Evolutionary conservation across 495 filamentous ascomycete species (phyloP), one percentile per base, ranked within the genome.

Genomic region (Penicillium nucicola): DNA sequence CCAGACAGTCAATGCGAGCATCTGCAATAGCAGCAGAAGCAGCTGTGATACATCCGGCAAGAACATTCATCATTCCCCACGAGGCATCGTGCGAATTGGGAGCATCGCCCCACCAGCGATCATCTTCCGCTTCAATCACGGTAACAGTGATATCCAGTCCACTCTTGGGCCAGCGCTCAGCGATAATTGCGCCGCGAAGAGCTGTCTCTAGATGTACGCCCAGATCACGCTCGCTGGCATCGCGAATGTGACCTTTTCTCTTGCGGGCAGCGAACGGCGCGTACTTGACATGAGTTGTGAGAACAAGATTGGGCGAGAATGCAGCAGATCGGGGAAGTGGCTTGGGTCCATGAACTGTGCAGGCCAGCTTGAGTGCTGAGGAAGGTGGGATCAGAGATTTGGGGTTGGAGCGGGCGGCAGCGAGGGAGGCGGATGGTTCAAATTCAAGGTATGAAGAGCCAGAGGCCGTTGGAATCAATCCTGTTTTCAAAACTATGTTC

Each of bases 391-490:
- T 71, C 45, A 82, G 64, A 43, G 71, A 78, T 51, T 72, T 68
- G 36, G 68, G 62, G 7, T 66, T 67, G 20, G 78, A 75, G 38
- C 77, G 77, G 15, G 74, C 70, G 38, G 73, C 70, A 22, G 74
- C 64, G 30, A 74, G 68, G 35, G 78, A 65, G 30, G 79, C 58
- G 3, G 83, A 78, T 28, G 77, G 76, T 66, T 86, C 83, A 48
- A 96, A 82, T 75, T 98, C 93, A 49, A 96, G 78, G 63, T 97
- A 98, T 44, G 95, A 87, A 23, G 92, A 97, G 41, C 93, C 93
- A 18, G 90, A 90, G 7, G 95, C 93, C 2, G 93, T 95, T 10
- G 95, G 93, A 3, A 90, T 90, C 18, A 97, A 79, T 38, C 89
- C 89, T 10, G 93, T 97, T 70, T 93, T 89, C 25, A 98, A 75